Evolutionary conservation across 495 filamentous ascomycete genomes (phyloP), one percentile per base, ranked within the genome.

Genomic region (Podospora fimiseda): DNA sequence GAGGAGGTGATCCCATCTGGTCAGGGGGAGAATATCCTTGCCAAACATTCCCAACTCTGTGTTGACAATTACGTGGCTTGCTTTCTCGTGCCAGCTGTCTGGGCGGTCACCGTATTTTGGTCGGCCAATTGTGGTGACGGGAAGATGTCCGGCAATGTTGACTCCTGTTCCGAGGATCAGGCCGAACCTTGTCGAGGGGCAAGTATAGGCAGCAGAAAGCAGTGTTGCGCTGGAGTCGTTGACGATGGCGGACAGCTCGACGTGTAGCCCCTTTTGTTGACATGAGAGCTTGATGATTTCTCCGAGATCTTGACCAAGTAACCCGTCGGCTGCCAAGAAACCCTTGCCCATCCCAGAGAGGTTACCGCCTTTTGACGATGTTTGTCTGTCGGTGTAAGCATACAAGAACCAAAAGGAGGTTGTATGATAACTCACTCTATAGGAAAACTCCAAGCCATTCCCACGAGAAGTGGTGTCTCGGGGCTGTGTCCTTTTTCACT

Each of bases 321-420:
- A 67, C 4, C 74, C 77, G 23, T 70, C 70, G 9, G 71, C 71
- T 44, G 78, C 77, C 18, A 76, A 51, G 50, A 93, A 93, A 19
- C 87, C 86, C 69, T 94, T 94, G 44, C 89, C 89, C 89, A 92
- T 92, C 3, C 80, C 81, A 74, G 84, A 85, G 36, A 94, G 68
- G 30, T 82, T 85, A 36, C 88, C 89, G 50, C 86, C 82, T 39
- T 80, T 75, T 24, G 90, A 71, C 11, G 86, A 85, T 45, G 85
- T 83, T 83, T 94, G 89, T 68, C 87, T 90, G 55, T 40, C 21
- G 21, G 7, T 24, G n/a, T 44, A 20, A 20, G 42, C 22, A 48
- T 49, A 18, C 38, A 20, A 19, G 19, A 7, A 24, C 18, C 15
- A 19, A 24, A 19, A 22, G 22, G 4, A 2, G 3, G 15, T 3